These are phyloP conservation scores for Naganishia friedmannii DNA, from an alignment of 768 basidiomycete genomes.

Conservation along the genomic window DNA sequence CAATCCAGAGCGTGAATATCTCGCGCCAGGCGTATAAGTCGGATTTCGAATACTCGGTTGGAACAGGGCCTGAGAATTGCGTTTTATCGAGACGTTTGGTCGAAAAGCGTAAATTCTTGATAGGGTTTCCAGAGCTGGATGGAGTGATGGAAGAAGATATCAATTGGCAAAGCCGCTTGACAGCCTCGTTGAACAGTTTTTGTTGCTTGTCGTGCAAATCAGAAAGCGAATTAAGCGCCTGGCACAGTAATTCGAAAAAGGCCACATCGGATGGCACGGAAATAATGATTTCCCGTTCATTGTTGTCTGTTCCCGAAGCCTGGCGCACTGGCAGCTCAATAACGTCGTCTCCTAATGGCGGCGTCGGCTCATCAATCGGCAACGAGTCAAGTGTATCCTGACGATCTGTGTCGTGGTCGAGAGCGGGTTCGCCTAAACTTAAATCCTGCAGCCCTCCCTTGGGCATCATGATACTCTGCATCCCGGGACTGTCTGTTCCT, in stretches of 20 bases:
- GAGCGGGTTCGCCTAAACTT: constrained; percentile 20
- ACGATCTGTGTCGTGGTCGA: constrained; percentile 13
- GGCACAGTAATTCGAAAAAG: constrained; percentile 72
- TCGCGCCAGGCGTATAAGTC: constrained; percentile 87
- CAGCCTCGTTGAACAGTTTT: constrained; percentile 57
- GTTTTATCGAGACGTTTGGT: constrained; percentile 20
- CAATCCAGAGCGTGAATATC: constrained; percentile 81
- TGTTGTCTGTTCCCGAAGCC: neutral
- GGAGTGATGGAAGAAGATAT: constrained; percentile 50
- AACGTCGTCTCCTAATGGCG: neutral
- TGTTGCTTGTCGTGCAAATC: constrained; percentile 57
- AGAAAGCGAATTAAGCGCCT: constrained; percentile 59
- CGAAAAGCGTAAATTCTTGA: constrained; percentile 32
- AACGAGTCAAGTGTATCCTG: constrained; percentile 25
- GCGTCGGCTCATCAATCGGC: neutral
- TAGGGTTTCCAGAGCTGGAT: constrained; percentile 25
- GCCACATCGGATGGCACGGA: constrained; percentile 74
- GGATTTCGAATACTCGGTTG: constrained; percentile 51
- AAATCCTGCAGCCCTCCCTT: constrained; percentile 34
- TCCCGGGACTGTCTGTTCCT: constrained; percentile 29
- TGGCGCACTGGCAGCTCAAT: neutral
- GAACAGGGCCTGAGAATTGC: constrained; percentile 43
- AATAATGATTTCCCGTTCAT: constrained; percentile 63
- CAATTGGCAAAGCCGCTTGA: constrained; percentile 55
- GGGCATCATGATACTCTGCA: constrained; percentile 24